Evolutionary conservation across 768 basidiomycete genomes (phyloP).

Genomic region (Mycena belliarum): DNA sequence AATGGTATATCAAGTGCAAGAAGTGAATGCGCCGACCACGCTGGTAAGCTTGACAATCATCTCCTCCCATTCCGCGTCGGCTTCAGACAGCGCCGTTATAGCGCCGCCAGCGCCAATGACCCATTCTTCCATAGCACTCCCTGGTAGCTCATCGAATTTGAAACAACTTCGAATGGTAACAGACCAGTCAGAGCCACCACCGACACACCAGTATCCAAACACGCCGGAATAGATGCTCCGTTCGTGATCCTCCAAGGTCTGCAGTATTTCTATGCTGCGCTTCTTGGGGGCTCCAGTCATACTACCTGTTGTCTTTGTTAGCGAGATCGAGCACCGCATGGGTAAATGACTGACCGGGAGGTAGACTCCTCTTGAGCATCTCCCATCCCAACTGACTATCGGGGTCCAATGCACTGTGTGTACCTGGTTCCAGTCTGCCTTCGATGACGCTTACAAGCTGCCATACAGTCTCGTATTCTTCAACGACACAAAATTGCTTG

Average conservation of each 20-base stretch:
- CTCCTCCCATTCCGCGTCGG: constrained; percentile 91
- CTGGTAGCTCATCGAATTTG: constrained; percentile 57
- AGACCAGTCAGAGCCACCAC: constrained; percentile 89
- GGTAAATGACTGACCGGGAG: constrained; percentile 62
- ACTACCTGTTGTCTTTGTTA: constrained; percentile 55
- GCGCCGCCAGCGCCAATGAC: constrained; percentile 91
- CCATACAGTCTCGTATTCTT: constrained; percentile 94
- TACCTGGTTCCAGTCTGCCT: constrained; percentile 50
- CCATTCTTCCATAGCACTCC: constrained; percentile 57
- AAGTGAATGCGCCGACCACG: constrained; percentile 61
- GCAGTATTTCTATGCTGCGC: constrained; percentile 87
- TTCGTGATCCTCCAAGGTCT: constrained; percentile 69
- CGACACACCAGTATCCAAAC: constrained; percentile 89
- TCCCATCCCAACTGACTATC: constrained; percentile 72
- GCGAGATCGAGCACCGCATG: neutral
- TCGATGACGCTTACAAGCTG: constrained; percentile 94
- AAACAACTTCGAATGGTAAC: constrained; percentile 94
- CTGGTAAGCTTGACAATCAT: constrained; percentile 86
- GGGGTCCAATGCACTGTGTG: constrained; percentile 30
- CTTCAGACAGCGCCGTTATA: constrained; percentile 89
- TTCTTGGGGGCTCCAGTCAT: constrained; percentile 99
- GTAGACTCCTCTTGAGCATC: constrained; percentile 74
- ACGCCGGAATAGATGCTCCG: constrained; percentile 90
- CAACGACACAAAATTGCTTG: constrained; percentile 82
- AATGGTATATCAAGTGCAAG: constrained; percentile 8